Evolutionary conservation across 768 basidiomycete species (phyloP).

Genomic region (Rhizopogon salebrosus): DNA sequence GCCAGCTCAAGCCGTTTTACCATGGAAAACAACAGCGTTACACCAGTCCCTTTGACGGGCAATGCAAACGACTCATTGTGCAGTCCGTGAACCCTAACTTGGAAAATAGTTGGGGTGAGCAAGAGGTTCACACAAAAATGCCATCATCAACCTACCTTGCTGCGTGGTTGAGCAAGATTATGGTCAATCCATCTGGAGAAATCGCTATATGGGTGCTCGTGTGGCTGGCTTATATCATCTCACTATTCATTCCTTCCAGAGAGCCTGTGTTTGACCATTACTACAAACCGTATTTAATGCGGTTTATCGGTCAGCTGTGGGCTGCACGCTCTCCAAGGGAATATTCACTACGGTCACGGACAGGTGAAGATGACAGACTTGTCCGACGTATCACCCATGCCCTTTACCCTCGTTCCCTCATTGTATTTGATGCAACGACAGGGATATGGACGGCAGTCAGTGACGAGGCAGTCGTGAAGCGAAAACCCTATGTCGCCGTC

Average conservation of each 20-base stretch:
- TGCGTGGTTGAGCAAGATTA: conserved; percentile 10
- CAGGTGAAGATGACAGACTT: neutral
- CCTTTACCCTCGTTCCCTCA: conserved; percentile 12
- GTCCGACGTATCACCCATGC: conserved; percentile 8
- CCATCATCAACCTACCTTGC: conserved; percentile 13
- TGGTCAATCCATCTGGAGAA: neutral
- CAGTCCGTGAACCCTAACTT: conserved; percentile 17
- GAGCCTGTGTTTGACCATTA: neutral
- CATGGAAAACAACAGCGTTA: conserved; percentile 16
- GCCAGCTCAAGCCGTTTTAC: conserved; percentile 10
- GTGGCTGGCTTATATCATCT: conserved; percentile 15
- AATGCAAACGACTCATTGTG: conserved; percentile 17
- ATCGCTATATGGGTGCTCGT: conserved; percentile 8
- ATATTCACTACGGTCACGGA: conserved; percentile 9
- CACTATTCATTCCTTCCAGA: conserved; percentile 11
- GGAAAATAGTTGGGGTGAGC: neutral
- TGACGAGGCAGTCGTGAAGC: conserved; percentile 1
- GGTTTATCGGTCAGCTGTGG: conserved; percentile 20
- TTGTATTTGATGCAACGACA: conserved; percentile 5
- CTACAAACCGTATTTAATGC: conserved; percentile 16
- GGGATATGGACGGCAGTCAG: conserved; percentile 2
- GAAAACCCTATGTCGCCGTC: conserved; percentile 14
- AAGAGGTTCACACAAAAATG: neutral
- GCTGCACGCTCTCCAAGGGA: conserved; percentile 16
- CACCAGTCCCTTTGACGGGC: conserved; percentile 18